phyloP scores from a whole-genome alignment of 495 filamentous ascomycete genomes.

The Aspergillus steynii region DNA sequence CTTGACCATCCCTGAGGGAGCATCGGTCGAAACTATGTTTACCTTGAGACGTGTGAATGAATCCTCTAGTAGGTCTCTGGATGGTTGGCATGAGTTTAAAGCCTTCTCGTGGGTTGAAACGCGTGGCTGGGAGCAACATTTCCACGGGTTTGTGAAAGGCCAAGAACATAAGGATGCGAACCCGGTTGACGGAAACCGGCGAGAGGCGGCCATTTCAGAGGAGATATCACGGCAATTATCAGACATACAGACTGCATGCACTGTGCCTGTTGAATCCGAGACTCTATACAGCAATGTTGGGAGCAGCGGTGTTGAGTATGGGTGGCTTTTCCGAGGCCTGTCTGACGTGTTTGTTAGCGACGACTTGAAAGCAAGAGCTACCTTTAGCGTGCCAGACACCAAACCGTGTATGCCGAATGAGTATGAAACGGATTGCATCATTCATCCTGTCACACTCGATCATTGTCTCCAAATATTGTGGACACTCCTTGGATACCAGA shows the following conservation, averaged over 20 bases:
- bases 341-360: slow-evolving; percentile 24
- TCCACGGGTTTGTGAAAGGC: slow-evolving; percentile 36
- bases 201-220: slow-evolving; percentile 1
- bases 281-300: slow-evolving; percentile 26
- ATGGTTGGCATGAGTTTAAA: slow-evolving; percentile 46
- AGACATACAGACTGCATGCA: slow-evolving; percentile 17
- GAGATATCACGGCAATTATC: neutral
- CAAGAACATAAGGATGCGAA: slow-evolving; percentile 31
- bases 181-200: slow-evolving; percentile 23
- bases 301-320: slow-evolving; percentile 36
- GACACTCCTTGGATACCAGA: slow-evolving; percentile 24
- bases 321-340: slow-evolving; percentile 35
- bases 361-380: slow-evolving; percentile 26
- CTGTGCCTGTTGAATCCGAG: slow-evolving; percentile 10
- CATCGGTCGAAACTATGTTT: slow-evolving; percentile 34
- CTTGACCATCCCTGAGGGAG: slow-evolving; percentile 39
- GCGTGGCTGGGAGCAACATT: slow-evolving; percentile 43
- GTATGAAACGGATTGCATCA: slow-evolving; percentile 42
- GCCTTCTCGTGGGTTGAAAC: slow-evolving; percentile 37
- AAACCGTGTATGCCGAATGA: slow-evolving; percentile 46
- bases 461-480: slow-evolving; percentile 41
- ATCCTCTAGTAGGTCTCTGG: slow-evolving; percentile 26
- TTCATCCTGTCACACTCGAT: slow-evolving; percentile 50
- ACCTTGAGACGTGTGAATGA: slow-evolving; percentile 25
- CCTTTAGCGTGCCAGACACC: slow-evolving; percentile 45